These are phyloP conservation scores for Fusarium scirpi DNA, from an alignment of 2,329 filamentous ascomycete species.

Conservation along the genomic window DNA sequence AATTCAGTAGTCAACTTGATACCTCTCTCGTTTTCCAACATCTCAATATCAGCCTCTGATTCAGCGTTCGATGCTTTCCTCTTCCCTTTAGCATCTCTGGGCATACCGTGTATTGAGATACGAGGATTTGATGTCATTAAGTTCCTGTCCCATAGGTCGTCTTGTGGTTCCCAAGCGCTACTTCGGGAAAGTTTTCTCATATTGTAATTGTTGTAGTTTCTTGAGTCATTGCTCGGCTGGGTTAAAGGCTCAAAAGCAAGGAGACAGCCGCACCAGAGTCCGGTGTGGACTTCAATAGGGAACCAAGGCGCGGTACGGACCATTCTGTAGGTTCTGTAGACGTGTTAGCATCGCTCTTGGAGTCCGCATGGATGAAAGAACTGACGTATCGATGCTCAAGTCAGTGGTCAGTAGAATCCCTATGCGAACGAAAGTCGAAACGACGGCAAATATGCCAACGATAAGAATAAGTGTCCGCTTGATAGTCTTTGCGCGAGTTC, in stretches of 20 bases:
- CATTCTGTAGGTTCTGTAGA: slow-evolving; percentile 53
- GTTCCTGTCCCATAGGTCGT: slow-evolving; percentile 28
- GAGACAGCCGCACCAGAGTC: slow-evolving; percentile 58
- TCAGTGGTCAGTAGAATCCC: slow-evolving; percentile 50
- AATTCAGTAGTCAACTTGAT: slow-evolving; percentile 43
- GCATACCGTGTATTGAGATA: slow-evolving; percentile 10
- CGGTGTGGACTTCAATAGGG: slow-evolving; percentile 56
- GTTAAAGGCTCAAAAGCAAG: slow-evolving; percentile 56
- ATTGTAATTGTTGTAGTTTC: slow-evolving; percentile 24
- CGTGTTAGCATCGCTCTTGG: not conserved
- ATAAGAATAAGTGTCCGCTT: slow-evolving; percentile 54
- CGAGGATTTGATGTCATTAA: slow-evolving; percentile 27
- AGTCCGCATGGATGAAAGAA: not conserved
- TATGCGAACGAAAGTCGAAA: slow-evolving; percentile 56
- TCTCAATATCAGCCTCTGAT: slow-evolving; percentile 29
- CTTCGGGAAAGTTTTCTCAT: slow-evolving; percentile 39
- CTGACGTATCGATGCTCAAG: slow-evolving; percentile 51
- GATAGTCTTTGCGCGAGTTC: slow-evolving; percentile 49
- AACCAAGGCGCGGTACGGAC: slow-evolving; percentile 54
- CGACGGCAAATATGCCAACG: slow-evolving; percentile 54
- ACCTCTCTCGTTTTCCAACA: slow-evolving; percentile 28
- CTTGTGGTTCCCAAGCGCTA: slow-evolving; percentile 21
- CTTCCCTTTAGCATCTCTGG: slow-evolving; percentile 3
- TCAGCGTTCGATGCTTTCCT: slow-evolving; percentile 20
- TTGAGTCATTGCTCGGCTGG: slow-evolving; percentile 36